Evolutionary conservation across 202 grass and related monocot genomes (phyloP), one percentile per base, ranked within the genome.

Genomic region (Eragrostis tef): DNA sequence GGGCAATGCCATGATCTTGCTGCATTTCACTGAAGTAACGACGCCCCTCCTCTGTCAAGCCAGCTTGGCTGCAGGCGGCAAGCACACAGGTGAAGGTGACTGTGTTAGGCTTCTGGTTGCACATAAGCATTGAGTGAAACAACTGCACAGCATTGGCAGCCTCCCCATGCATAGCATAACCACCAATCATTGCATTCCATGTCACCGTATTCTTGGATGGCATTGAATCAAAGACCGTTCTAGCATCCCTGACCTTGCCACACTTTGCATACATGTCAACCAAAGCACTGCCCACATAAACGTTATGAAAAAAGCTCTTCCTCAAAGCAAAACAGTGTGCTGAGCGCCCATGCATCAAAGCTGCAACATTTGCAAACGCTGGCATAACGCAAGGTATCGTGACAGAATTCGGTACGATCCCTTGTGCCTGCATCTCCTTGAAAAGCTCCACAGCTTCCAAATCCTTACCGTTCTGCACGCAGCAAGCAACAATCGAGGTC

Each of bases 211-310:
- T 94, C 70, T 86, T 88, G 2, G 26, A 81, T 52, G 69, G 77
- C 83, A 94, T 94, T 9, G 50, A 77, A 72, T 98, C 88, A 73
- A 98, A 98, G 25, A 94, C 63, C 8, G 39, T 71, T 29, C 83
- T 87, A 3, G 92, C 86, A 71, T 93, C 69, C 46, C 62, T 77
- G 61, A 94, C 91, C 78, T 87, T 86, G 45, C 88, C 95, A 73
- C 90, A 98, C 69, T 98, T 98, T 22, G 86, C 88, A 64, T 98
- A 98, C 92, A 93, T 93, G 65, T 94, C 90, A 36, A 94, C 86
- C 79, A 98, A 48, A 43, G 95, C 82, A 79, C 95, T 94, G 11
- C 83, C 75, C 45, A 91, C 79, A 12, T 86, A 98, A 29, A 92
- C 58, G 6, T 93, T 78, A 77, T 66, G 49, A 3, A 82, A 3